Evolutionary conservation across 1,139 yeast genomes (phyloP), one percentile per base, ranked within the genome.

Genomic region (Hyphopichia khmerensis): DNA sequence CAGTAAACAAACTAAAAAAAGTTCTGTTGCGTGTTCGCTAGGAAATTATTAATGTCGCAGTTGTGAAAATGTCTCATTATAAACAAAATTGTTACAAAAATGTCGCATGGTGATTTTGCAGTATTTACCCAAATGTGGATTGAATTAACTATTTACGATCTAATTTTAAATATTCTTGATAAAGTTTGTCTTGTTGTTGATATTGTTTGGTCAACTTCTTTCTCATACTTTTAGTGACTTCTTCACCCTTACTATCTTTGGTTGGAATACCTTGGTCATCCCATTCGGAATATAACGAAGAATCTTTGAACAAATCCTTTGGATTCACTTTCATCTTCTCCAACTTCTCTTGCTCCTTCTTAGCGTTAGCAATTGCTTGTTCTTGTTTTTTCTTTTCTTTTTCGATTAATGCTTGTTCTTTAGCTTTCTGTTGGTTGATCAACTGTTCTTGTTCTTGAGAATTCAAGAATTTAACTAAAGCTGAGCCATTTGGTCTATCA

Each of bases 221-320:
- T 48, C 73, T 73, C 72, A 84, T 81, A 60, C 96, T 87, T 69
- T 93, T 93, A 40, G 95, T 78, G n/a, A 91, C 75, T 44, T 90
- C 96, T 54, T 84, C 89, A 9, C 98, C 99, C 14, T 79, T 80
- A 35, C 67, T 74, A 49, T 84, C 90, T 58, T 82, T 83, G 1
- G 82, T 73, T 14, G 99, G 99, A 19, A 93, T 47, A 1, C 99
- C 99, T 32, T 74, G 66, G 26, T 77, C 91, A 57, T 93, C 98
- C 87, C 95, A 93, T 56, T 79, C 87, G 8, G 80, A 65, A 60
- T 80, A 93, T 43, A 77, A 70, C 4, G 59, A 45, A n/a, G 52
- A 47, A 44, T 78, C 78, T 55, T 74, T 77, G 67, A 91, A 93
- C 80, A 93, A 64, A 19, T 87, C 91, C 34, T 61, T 48, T 1